Evolutionary conservation across 345 rosid genomes (phyloP).

Genomic region (Arabis hirsuta): DNA sequence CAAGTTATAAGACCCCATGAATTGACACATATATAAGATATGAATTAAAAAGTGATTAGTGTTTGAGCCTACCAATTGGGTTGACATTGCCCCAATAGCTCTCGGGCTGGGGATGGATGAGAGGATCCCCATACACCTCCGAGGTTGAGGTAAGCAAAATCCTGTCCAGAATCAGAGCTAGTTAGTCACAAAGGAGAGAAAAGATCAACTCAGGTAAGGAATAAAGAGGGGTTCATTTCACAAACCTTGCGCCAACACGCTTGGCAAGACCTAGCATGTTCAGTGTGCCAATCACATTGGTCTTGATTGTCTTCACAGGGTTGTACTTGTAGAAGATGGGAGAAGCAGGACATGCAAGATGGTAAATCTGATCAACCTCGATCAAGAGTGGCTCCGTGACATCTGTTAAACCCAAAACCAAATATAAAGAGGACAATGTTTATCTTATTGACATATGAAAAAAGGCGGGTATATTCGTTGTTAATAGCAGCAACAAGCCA

Average conservation of each 20-base stretch:
- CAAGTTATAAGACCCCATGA: not conserved
- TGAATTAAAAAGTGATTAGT: not conserved
- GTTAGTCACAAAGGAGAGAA: not conserved
- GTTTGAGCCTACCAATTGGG: constrained; percentile 69
- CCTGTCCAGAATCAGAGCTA: constrained; percentile 46
- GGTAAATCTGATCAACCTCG: constrained; percentile 96
- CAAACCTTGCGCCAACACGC: constrained; percentile 95
- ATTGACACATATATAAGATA: not conserved
- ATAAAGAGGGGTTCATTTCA: not conserved
- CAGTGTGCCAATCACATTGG: constrained; percentile 96
- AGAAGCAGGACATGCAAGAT: constrained; percentile 99
- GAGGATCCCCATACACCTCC: constrained; percentile 97
- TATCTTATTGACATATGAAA: constrained; percentile 6
- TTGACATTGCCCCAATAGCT: constrained; percentile 97
- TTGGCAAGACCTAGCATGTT: constrained; percentile 99
- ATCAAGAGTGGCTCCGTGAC: constrained; percentile 83
- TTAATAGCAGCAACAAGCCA: not conserved
- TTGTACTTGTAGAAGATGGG: constrained; percentile 94
- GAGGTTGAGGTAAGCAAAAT: constrained; percentile 96
- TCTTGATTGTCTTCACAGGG: constrained; percentile 99
- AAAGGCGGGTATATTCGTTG: not conserved
- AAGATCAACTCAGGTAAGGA: not conserved
- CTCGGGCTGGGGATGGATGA: constrained; percentile 91
- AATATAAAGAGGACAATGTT: not conserved
- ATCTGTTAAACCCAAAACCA: constrained; percentile 52